phyloP scores from a whole-genome alignment of 768 basidiomycete species.

The Obba rivulosa region DNA sequence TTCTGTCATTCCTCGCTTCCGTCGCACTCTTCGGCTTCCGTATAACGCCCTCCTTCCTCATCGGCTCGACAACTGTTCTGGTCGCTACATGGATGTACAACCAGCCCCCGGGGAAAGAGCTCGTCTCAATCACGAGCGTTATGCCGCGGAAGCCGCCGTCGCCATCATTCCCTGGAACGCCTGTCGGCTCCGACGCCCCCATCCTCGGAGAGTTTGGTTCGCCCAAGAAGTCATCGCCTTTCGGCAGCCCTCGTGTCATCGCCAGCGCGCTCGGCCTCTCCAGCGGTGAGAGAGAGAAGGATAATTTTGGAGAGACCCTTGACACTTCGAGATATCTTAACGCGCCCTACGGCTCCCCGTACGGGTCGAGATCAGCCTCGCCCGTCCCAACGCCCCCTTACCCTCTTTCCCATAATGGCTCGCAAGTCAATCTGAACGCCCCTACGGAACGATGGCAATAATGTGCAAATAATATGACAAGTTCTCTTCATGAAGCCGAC shows the following conservation, averaged over 20 bases:
- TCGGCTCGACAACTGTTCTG: conserved; percentile 83
- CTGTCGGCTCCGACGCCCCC: conserved; percentile 45
- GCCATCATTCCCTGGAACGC: conserved; percentile 36
- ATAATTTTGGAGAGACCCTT: conserved; percentile 34
- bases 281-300: conserved; percentile 10
- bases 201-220: conserved; percentile 54
- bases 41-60: conserved; percentile 81
- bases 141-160: conserved; percentile 30
- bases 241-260: conserved; percentile 45
- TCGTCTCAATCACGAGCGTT: conserved; percentile 27
- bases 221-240: conserved; percentile 39
- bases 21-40: conserved; percentile 87
- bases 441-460: conserved; percentile 14
- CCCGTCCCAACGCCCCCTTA: conserved; percentile 27
- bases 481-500: conserved; percentile 11
- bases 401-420: conserved; percentile 12
- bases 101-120: conserved; percentile 48
- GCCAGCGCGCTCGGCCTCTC: conserved; percentile 40
- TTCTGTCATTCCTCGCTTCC: conserved; percentile 90
- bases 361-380: conserved; percentile 44
- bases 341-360: conserved; percentile 46
- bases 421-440: conserved; percentile 10
- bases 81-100: conserved; percentile 95
- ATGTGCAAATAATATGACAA: conserved; percentile 12
- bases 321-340: conserved; percentile 41